Percentiles rank a stretch among this genome's conserved stretches.
phyloP scores from a whole-genome alignment of 1,284 basidiomycete genomes.

The Butyriboletus pseudospeciosus region DNA sequence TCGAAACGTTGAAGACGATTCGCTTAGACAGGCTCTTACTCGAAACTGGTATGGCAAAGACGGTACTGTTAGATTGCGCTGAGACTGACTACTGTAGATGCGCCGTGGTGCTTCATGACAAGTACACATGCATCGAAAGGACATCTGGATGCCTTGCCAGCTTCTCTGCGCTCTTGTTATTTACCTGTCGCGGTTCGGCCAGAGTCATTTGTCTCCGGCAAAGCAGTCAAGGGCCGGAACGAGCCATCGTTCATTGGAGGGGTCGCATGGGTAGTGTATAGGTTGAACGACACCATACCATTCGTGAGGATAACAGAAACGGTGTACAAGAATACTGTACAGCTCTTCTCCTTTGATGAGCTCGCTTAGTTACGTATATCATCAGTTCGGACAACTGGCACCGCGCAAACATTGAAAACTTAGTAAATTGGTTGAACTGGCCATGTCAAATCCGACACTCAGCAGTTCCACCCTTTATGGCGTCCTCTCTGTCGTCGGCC shows the following conservation, averaged over 20 bases:
- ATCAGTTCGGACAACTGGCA: too few relatives aligned
- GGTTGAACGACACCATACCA: conserved; percentile 49
- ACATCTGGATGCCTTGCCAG: conserved; percentile 53
- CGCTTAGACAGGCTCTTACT: conserved; percentile 67
- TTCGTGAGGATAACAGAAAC: conserved; percentile 59
- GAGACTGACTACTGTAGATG: conserved; percentile 44
- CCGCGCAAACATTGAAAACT: background rate
- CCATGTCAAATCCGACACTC: conserved; percentile 18
- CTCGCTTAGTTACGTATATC: conserved; percentile 16
- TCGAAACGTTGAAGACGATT: conserved; percentile 59
- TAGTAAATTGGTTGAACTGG: background rate
- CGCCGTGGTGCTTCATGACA: conserved; percentile 82
- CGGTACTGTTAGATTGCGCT: background rate
- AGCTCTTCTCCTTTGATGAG: conserved; percentile 55
- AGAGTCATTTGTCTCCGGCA: conserved; percentile 61
- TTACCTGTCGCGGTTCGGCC: conserved; percentile 58
- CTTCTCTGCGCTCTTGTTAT: conserved; percentile 47
- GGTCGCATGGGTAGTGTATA: conserved; percentile 74
- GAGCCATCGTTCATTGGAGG: conserved; percentile 73
- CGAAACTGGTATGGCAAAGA: conserved; percentile 60
- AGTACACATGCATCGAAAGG: conserved; percentile 69
- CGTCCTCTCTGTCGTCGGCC: conserved; percentile 42
- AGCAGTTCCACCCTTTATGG: conserved; percentile 5
- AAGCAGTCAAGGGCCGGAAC: conserved; percentile 77
- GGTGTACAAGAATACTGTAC: conserved; percentile 65